Base-by-base conservation (phyloP, 2,329 filamentous ascomycete species). In the Ceratocystis variospora region DNA sequence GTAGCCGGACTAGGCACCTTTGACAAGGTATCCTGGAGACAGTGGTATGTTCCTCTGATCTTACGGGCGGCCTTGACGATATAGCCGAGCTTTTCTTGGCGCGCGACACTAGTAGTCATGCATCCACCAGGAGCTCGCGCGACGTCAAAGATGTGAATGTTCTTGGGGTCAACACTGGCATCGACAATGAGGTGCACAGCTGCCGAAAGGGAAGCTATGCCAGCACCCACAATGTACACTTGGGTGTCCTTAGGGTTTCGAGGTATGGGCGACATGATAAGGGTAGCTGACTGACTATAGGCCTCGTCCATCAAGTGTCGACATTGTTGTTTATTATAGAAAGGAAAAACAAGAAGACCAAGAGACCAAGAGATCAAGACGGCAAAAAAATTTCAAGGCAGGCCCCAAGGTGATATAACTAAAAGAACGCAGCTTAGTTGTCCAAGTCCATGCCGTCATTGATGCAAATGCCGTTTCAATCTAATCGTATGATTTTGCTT, bases 121-220 rank as follows among this genome's bases (percentile, higher is more conserved):
- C 72, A 72, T 25, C 73, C 73, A 19, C 74, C 74, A 0, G 74
- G 70, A 6, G 71, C 63, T 10, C 68, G 67, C 12, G 72, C 70
- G 25, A 72, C 71, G 65, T 76, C 75, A 53, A 76, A 68, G 31
- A 76, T 72, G 37, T 74, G 74, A 66, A 76, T 73, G 50, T 72
- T 72, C 10, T 70, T 67, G 0, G 74, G 71, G 0, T 73, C 72
- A 53, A 76, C 71, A 53, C 73, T 71, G 19, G 71, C 74, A 67
- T 76, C 74, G 45, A 71, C 69, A 22, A 76, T 71, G 8, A 76
- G 71, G 67, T 76, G 72, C 17, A 73, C 73, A n/a, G 74, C 72
- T 5, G 75, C 71, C 17, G 75, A 72, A 22, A 76, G 70, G 0
- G 74, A 73, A 0, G 74, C 71, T 6, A 76, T 72, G 22, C 75